Conservation (phyloP, 176 grass and related monocot species). For the Ensete ventricosum region DNA sequence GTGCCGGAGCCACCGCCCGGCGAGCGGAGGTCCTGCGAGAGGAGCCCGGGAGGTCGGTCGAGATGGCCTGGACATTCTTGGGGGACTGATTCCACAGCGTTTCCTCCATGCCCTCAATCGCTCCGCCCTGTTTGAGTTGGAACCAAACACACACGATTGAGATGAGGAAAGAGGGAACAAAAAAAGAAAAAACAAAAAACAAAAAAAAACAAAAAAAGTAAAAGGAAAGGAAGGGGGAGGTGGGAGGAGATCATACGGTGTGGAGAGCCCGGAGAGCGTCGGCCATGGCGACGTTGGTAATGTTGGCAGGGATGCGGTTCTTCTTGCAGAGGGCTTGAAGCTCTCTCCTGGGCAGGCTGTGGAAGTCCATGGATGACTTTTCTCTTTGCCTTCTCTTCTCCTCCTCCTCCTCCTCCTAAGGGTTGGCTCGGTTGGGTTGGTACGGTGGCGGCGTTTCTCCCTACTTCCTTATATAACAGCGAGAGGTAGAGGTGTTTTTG, state of each 20-base stretch:
- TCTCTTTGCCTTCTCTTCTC: background rate
- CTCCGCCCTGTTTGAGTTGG: conserved; percentile 20
- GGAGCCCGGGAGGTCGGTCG: background rate
- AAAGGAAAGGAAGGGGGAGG: background rate
- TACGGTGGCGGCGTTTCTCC: too few relatives aligned
- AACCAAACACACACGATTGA: background rate
- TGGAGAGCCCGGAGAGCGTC: conserved; percentile 53
- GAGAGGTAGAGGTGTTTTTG: too few relatives aligned
- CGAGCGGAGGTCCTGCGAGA: conserved; percentile 15
- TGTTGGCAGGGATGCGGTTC: conserved; percentile 73
- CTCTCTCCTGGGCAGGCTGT: conserved; percentile 51
- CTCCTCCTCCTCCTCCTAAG: too few relatives aligned
- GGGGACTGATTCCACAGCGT: conserved; percentile 27
- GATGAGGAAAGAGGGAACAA: conserved; percentile 20
- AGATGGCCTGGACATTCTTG: conserved; percentile 17
- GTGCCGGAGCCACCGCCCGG: conserved; percentile 32
- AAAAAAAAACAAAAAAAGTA: background rate
- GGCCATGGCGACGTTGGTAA: conserved; percentile 84
- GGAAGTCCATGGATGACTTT: conserved; percentile 48
- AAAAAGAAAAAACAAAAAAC: background rate
- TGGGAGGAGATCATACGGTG: conserved; percentile 29
- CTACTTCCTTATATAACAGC: too few relatives aligned
- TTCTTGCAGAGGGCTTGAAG: conserved; percentile 91
- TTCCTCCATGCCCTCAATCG: conserved; percentile 37
- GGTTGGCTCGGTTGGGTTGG: too few relatives aligned